Evolutionary conservation across 2,329 filamentous ascomycete genomes (phyloP), one percentile per base, ranked within the genome.

Genomic region (Curvularia sp.): DNA sequence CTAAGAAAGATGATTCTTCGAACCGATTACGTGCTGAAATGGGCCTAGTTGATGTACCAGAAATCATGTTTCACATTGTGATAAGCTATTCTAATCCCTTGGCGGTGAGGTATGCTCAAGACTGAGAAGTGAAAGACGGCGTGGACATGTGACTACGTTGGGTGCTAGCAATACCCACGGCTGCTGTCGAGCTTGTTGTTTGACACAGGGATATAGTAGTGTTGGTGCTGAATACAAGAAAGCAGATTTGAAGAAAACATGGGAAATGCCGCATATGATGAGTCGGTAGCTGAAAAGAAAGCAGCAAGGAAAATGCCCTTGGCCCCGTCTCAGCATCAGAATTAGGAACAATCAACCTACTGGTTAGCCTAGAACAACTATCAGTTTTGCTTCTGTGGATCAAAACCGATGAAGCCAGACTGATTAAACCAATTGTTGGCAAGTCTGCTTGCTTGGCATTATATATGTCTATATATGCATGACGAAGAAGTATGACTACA

Each of bases 41-140:
- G 9, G 31, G 31, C 13, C 24, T 31, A 15, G 13, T 33, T 28
- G 15, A 9, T 26, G 18, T 49, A 7, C 4, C 30, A 18, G 28
- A n/a, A 18, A 4, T 4, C n/a, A 9, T 15, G 10, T 8, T 4
- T 10, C 6, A 28, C 22, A 15, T n/a, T 13, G 13, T 12, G 31
- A 26, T 38, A 20, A 30, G 13, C 20, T 15, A 18, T 18, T 44
- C 18, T 26, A n/a, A 22, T 28, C 22, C 33, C 33, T 20, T 46
- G 28, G 6, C 38, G 41, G 41, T 51, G 35, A 55, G 38, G 47
- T 53, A 39, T 49, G 43, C 20, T 22, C 46, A 31, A 31, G 28
- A 18, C 2, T 39, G 43, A 24, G 43, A 49, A 53, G 57, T 60
- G 49, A 49, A 57, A 60, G 49, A 47, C 13, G 28, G 15, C 24